phyloP scores from a whole-genome alignment of 129 eudicot species.

The Centrapalus pauciflorus region DNA sequence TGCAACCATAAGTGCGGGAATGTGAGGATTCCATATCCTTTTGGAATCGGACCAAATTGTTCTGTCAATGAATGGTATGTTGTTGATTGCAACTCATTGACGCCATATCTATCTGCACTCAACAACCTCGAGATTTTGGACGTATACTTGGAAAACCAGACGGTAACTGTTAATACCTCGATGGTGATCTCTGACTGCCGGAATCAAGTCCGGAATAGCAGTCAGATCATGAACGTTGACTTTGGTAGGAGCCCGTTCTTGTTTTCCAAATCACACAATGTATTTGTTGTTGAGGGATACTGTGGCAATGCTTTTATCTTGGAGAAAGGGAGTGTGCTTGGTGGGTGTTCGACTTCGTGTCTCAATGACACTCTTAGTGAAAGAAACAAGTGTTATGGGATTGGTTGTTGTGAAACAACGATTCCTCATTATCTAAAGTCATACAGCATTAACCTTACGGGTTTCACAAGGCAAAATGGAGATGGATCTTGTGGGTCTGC shows the following conservation, averaged over 20 bases:
- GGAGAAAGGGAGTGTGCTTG: neutral
- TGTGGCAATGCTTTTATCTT: conserved; percentile 11
- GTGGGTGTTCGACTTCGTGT: conserved; percentile 8
- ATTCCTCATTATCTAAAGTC: conserved; percentile 8
- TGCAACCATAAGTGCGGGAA: neutral
- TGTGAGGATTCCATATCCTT: conserved; percentile 19
- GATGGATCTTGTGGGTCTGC: neutral
- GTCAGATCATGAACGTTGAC: neutral
- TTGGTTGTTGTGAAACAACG: conserved; percentile 16
- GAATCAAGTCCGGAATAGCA: neutral
- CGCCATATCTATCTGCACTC: conserved; percentile 8
- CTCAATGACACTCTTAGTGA: neutral
- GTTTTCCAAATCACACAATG: neutral
- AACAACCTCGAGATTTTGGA: neutral
- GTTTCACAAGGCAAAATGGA: neutral
- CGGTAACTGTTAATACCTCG: conserved; percentile 7
- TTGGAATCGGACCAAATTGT: conserved; percentile 13
- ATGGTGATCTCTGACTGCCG: neutral
- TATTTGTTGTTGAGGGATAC: neutral
- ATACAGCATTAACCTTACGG: neutral
- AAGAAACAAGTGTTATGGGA: conserved; percentile 1
- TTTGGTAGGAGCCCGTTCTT: conserved; percentile 7
- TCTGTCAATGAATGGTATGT: neutral
- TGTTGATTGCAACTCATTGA: conserved; percentile 5
- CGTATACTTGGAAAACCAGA: neutral